Conservation (phyloP, 1,284 basidiomycete species). For the Retiboletus flavoniger region DNA sequence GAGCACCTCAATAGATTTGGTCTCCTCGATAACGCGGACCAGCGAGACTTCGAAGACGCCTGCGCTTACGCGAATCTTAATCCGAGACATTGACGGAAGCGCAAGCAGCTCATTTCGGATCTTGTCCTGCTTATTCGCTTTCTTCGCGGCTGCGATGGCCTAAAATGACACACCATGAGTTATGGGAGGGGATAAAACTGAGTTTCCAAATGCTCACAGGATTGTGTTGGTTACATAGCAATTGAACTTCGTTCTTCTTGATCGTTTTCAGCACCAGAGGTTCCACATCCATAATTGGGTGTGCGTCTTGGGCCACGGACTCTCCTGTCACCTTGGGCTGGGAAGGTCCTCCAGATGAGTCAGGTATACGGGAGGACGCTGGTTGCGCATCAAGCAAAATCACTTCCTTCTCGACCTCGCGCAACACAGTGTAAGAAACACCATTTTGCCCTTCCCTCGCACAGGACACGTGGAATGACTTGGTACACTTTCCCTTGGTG, state of each 20-base stretch:
- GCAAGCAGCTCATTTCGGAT: slow-evolving; percentile 65
- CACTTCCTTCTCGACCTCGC: slow-evolving; percentile 76
- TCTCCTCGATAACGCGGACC: slow-evolving; percentile 65
- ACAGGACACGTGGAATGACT: slow-evolving; percentile 92
- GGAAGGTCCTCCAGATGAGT: slow-evolving; percentile 13
- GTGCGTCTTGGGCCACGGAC: slow-evolving; percentile 6
- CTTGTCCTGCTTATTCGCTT: slow-evolving; percentile 64
- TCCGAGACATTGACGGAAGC: slow-evolving; percentile 64
- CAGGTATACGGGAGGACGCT: slow-evolving; percentile 19
- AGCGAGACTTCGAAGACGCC: slow-evolving; percentile 81
- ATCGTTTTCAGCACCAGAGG: slow-evolving; percentile 59
- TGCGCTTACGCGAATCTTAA: slow-evolving; percentile 77
- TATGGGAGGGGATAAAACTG: neutral
- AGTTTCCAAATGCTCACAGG: slow-evolving; percentile 54
- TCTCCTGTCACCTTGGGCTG: neutral
- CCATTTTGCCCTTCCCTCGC: slow-evolving; percentile 62
- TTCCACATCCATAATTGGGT: slow-evolving; percentile 12
- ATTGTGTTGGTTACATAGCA: slow-evolving; percentile 80
- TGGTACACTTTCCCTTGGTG: slow-evolving; percentile 89
- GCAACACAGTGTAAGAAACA: slow-evolving; percentile 60
- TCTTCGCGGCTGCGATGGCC: slow-evolving; percentile 71
- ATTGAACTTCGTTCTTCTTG: slow-evolving; percentile 68
- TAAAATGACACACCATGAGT: slow-evolving; percentile 29
- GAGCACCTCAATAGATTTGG: slow-evolving; percentile 69
- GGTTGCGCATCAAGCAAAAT: slow-evolving; percentile 49